A percentile compares a stretch with the other conserved stretches of the same genome.
Conservation (phyloP, 2,329 filamentous ascomycete genomes). For the Periglandula ipomoeae region DNA sequence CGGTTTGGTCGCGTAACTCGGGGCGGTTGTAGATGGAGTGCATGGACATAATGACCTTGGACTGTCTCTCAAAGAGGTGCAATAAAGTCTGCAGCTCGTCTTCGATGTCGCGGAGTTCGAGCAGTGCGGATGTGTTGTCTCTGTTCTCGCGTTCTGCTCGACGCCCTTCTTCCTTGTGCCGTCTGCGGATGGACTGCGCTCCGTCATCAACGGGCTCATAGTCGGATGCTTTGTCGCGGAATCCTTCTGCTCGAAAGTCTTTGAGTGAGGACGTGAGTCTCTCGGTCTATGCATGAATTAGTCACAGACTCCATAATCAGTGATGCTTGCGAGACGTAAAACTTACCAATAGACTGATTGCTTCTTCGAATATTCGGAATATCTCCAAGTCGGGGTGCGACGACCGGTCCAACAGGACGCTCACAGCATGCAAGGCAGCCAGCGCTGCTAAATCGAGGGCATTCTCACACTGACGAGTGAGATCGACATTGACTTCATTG, state of each 20-base stretch:
- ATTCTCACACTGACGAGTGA: conserved; percentile 53
- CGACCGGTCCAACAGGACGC: conserved; percentile 49
- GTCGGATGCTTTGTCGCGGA: conserved; percentile 34
- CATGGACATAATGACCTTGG: conserved; percentile 39
- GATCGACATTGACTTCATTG: conserved; percentile 56
- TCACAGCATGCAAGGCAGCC: conserved; percentile 52
- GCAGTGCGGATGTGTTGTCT: conserved; percentile 51
- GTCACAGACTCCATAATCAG: background rate
- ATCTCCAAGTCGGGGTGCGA: conserved; percentile 54
- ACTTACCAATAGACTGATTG: conserved; percentile 50
- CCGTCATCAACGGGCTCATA: conserved; percentile 33
- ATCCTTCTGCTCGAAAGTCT: conserved; percentile 49
- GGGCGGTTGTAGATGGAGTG: conserved; percentile 31
- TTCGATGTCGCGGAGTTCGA: conserved; percentile 56
- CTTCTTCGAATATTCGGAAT: conserved; percentile 57
- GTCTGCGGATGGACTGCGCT: conserved; percentile 26
- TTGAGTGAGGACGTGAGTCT: conserved; percentile 54
- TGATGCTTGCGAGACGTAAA: background rate
- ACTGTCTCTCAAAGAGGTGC: conserved; percentile 49
- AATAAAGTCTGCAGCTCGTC: conserved; percentile 51
- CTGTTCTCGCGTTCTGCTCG: conserved; percentile 48
- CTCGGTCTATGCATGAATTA: conserved; percentile 37
- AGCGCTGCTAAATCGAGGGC: conserved; percentile 53
- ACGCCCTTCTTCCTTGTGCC: conserved; percentile 30
- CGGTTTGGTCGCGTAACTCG: conserved; percentile 30